These are phyloP conservation scores for Debaryomyces robertsiae DNA, from an alignment of 1,139 yeast genomes.

Conservation along the genomic window DNA sequence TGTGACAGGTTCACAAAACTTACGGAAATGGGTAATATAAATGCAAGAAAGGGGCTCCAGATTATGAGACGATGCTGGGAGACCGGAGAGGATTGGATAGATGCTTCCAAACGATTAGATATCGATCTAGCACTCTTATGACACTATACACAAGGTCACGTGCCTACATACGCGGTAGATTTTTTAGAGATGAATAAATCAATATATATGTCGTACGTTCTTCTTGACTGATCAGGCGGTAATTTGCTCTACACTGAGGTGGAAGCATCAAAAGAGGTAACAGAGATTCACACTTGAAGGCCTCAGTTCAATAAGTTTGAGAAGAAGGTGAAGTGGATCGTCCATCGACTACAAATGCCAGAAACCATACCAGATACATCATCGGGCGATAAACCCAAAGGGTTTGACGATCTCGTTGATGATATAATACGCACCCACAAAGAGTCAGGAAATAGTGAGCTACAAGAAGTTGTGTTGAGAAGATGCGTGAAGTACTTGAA, in stretches of 20 bases:
- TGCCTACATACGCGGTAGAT: too few species aligned
- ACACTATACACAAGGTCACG: constrained; percentile 1
- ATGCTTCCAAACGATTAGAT: constrained; percentile 45
- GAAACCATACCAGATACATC: constrained; percentile 2
- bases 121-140: constrained; percentile 52
- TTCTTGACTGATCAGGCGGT: constrained; percentile 1
- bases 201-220: background rate
- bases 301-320: too few species aligned
- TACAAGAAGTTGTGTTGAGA: constrained; percentile 31
- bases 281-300: too few species aligned
- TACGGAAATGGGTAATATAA: constrained; percentile 47
- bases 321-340: background rate
- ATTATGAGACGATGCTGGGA: constrained; percentile 61
- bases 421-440: constrained; percentile 26
- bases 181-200: too few species aligned
- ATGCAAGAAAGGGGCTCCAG: constrained; percentile 50
- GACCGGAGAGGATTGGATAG: constrained; percentile 59
- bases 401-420: constrained; percentile 26
- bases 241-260: too few species aligned
- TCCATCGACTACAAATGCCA: constrained; percentile 3
- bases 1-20: constrained; percentile 39
- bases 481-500: constrained; percentile 29
- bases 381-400: constrained; percentile 23
- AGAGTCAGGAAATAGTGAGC: constrained; percentile 27
- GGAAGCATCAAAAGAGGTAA: too few species aligned